Evolutionary conservation across 202 grass and related monocot genomes (phyloP).

Genomic region (Carex arenaria): DNA sequence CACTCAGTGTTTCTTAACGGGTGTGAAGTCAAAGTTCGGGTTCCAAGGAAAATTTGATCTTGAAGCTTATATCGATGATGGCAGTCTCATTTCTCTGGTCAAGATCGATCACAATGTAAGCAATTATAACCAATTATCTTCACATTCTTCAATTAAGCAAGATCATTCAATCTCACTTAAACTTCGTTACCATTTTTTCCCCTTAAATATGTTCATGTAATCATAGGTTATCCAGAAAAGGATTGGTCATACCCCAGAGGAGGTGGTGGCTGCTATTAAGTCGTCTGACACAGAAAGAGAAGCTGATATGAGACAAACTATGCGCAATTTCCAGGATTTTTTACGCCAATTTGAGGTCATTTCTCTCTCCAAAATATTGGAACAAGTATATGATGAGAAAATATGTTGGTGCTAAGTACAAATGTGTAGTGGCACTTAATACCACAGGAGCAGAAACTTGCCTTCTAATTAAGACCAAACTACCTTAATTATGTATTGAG

Average conservation of each 20-base stretch:
- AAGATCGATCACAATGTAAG: constrained; percentile 60
- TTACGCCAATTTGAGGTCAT: constrained; percentile 74
- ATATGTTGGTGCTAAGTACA: background rate
- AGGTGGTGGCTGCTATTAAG: constrained; percentile 48
- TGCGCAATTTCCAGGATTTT: constrained; percentile 54
- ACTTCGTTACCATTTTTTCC: background rate
- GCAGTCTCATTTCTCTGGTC: constrained; percentile 79
- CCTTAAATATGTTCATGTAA: constrained; percentile 3
- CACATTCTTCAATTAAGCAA: background rate
- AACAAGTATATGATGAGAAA: background rate
- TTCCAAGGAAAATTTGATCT: constrained; percentile 52
- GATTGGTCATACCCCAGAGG: constrained; percentile 56
- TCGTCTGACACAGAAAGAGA: constrained; percentile 35
- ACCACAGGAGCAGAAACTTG: background rate
- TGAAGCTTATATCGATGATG: constrained; percentile 69
- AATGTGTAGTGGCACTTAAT: background rate
- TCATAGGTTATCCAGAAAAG: constrained; percentile 58
- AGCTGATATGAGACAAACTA: constrained; percentile 36
- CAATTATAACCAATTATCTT: constrained; percentile 11
- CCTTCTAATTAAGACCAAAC: constrained; percentile 5
- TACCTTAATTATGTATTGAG: background rate
- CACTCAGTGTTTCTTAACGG: constrained; percentile 66
- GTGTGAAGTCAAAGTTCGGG: constrained; percentile 50
- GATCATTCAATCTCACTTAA: background rate
- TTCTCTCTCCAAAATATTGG: constrained; percentile 13